These are phyloP conservation scores for Macadamia integrifolia DNA, from an alignment of 164 flowering plant genomes.

Conservation along the genomic window DNA sequence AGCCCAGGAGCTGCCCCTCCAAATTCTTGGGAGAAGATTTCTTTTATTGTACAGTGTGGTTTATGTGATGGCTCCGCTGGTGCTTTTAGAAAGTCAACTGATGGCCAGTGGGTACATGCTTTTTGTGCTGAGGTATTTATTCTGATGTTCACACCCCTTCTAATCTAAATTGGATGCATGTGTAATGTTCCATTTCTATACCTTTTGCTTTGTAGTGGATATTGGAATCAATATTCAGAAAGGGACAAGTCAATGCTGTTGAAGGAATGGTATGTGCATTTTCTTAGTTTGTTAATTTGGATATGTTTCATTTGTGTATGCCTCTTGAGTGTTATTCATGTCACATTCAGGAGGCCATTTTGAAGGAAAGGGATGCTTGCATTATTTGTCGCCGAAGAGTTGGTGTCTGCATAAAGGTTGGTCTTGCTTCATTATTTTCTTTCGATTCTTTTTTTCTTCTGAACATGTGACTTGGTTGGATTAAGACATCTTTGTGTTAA, in stretches of 20 bases:
- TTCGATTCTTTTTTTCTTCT: neutral
- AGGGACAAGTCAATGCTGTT: constrained; percentile 80
- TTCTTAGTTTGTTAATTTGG: neutral
- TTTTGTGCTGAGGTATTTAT: constrained; percentile 87
- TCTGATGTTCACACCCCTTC: too few relatives aligned
- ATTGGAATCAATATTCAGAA: constrained; percentile 67
- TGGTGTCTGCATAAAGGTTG: constrained; percentile 88
- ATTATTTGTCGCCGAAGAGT: constrained; percentile 52
- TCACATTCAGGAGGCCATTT: constrained; percentile 47
- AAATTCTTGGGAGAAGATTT: constrained; percentile 46
- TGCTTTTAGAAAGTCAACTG: constrained; percentile 80
- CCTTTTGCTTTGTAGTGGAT: constrained; percentile 61
- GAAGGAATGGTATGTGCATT: constrained; percentile 73
- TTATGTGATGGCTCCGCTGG: constrained; percentile 82
- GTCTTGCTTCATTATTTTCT: neutral
- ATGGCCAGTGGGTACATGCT: constrained; percentile 93
- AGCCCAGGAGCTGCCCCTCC: constrained; percentile 33
- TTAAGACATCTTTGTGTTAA: neutral
- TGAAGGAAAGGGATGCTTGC: constrained; percentile 53
- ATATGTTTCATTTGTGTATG: neutral
- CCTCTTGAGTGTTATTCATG: neutral
- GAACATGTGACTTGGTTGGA: neutral
- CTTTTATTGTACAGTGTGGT: constrained; percentile 56
- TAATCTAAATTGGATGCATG: neutral
- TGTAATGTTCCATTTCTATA: neutral